A percentile compares a stretch with the other conserved stretches of the same genome.
phyloP scores from a whole-genome alignment of 1,284 basidiomycete species.

The Chalciporus piperatoides region DNA sequence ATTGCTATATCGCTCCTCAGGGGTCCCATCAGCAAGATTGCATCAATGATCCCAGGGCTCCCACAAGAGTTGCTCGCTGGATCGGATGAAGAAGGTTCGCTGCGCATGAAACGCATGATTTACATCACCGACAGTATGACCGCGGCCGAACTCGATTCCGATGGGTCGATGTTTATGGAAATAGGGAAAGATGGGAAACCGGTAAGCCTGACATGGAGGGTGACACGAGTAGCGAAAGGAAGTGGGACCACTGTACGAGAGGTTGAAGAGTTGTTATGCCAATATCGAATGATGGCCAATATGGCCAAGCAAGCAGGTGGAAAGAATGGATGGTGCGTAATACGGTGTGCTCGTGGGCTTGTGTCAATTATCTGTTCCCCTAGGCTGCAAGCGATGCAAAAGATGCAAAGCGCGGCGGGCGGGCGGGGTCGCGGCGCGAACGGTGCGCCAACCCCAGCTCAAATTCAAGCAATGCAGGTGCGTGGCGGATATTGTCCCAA shows the following conservation, averaged over 20 bases:
- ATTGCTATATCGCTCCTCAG: constrained; percentile 39
- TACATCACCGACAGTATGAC: constrained; percentile 99
- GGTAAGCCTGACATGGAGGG: constrained; percentile 78
- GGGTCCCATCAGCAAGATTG: constrained; percentile 97
- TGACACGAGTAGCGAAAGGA: constrained; percentile 86
- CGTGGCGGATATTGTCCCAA: constrained; percentile 22
- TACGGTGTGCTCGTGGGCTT: constrained; percentile 6
- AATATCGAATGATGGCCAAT: constrained; percentile 96
- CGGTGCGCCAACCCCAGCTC: constrained; percentile 87
- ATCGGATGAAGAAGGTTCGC: constrained; percentile 86
- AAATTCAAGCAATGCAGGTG: constrained; percentile 90
- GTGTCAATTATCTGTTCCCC: constrained; percentile 1
- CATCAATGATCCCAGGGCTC: constrained; percentile 98
- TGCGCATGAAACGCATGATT: constrained; percentile 96
- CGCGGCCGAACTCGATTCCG: constrained; percentile 90
- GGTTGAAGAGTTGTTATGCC: constrained; percentile 93
- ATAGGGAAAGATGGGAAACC: constrained; percentile 82
- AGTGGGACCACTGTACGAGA: constrained; percentile 96
- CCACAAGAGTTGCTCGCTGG: constrained; percentile 87
- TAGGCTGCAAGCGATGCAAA: constrained; percentile 84
- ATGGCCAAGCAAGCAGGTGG: constrained; percentile 98
- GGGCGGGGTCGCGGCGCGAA: constrained; percentile 80
- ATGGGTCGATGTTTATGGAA: constrained; percentile 86
- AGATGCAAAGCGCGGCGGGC: constrained; percentile 83
- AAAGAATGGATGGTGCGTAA: constrained; percentile 82